These are phyloP conservation scores for Mycena rosella DNA, from an alignment of 768 basidiomycete species.

Conservation along the genomic window DNA sequence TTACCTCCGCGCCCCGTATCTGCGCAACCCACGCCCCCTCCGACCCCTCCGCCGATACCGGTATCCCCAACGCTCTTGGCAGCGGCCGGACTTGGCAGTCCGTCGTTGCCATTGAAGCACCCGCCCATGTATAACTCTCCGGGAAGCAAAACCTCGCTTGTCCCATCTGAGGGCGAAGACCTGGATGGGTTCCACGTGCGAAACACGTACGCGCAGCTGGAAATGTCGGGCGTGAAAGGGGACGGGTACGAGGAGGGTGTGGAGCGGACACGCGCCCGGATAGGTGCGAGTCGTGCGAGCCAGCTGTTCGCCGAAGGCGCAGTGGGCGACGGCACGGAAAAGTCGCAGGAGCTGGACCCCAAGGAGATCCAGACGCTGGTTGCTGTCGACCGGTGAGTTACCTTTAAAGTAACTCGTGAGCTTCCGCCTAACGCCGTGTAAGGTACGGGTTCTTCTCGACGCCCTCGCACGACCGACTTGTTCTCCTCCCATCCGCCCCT, in stretches of 20 bases:
- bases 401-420: not conserved
- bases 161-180: constrained; percentile 85
- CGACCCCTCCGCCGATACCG: constrained; percentile 37
- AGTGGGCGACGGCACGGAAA: constrained; percentile 69
- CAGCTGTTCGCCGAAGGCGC: constrained; percentile 71
- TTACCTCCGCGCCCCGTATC: constrained; percentile 23
- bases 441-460: constrained; percentile 95
- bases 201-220: constrained; percentile 91
- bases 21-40: constrained; percentile 21
- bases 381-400: constrained; percentile 87
- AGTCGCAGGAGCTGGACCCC: constrained; percentile 73
- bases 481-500: constrained; percentile 75
- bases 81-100: constrained; percentile 37
- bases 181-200: constrained; percentile 86
- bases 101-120: constrained; percentile 53
- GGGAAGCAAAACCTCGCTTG: constrained; percentile 70
- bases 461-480: constrained; percentile 86
- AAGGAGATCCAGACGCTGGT: constrained; percentile 80
- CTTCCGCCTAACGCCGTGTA: constrained; percentile 15
- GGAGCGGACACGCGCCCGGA: constrained; percentile 88
- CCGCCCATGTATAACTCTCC: constrained; percentile 45
- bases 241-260: constrained; percentile 96
- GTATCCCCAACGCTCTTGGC: constrained; percentile 24
- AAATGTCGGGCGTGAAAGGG: constrained; percentile 90
- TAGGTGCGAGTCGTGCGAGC: constrained; percentile 66